Evolutionary conservation across 2,329 filamentous ascomycete species (phyloP), one percentile per base, ranked within the genome.

Genomic region (Trichoderma atrobrunneum): DNA sequence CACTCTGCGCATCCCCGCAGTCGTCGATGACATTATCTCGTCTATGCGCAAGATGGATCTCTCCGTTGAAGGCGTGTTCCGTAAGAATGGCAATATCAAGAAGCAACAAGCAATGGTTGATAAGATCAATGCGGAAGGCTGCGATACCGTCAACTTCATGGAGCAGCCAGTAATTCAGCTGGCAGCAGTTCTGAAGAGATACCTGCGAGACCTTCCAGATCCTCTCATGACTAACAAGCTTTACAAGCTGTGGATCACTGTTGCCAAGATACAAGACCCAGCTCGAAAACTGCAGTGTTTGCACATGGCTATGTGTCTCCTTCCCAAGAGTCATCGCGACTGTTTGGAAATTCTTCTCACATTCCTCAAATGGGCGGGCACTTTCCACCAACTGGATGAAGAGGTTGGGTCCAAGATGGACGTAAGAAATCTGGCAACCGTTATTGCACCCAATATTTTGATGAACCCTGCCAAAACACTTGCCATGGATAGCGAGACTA

Each of bases 41-140:
- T 94, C 95, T 14, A 97, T 99, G 93, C 91, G 95, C 77, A 96
- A 95, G 82, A 98, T 99, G 94, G 96, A 99, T 81, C 94, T 99
- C 85, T 98, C 95, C 2, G 94, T 99, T 1, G 96, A 99, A 82
- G 96, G 96, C 77, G 95, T 99, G 26, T 99, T 99, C 89, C 91
- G 96, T 77, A 99, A 99, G 87, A 99, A 98, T 78, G 96, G 96
- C 77, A 99, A 98, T 81, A 98, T 99, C 84, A 95, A 96, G 81
- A 93, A 95, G 76, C 87, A 98, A 59, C 93, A 93, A 76, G 95
- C 97, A 74, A 86, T 97, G 7, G 91, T 94, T 51, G 93, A 97
- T 71, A 87, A 91, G 76, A 94, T 99, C 75, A 96, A 99, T 80
- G 89, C 89, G 59, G 92, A 94, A 69, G 95, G 94, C 56, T 93